Conservation (phyloP, 2,329 filamentous ascomycete genomes). For the Talaromyces atroroseus region DNA sequence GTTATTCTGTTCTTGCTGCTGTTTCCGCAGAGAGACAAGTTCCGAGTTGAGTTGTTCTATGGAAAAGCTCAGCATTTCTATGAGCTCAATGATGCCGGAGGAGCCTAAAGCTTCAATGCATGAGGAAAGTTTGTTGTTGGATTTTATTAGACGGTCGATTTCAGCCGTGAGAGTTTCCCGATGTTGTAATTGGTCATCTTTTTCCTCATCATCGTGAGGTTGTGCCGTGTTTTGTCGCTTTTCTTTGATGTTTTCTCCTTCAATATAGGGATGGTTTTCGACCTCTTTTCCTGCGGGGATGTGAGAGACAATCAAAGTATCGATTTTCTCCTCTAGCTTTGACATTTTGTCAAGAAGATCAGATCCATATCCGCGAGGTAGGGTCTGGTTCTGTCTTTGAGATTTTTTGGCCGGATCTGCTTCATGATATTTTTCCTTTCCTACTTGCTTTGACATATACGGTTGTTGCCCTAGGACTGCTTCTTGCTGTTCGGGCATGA, state of each 20-base stretch:
- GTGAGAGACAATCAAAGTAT: not conserved
- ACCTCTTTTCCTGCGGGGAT: not conserved
- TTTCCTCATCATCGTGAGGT: not conserved
- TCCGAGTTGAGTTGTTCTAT: constrained; percentile 2
- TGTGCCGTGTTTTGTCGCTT: not conserved
- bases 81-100: constrained; percentile 4
- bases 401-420: not conserved
- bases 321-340: constrained; percentile 6
- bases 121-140: constrained; percentile 8
- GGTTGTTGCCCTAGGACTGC: not conserved
- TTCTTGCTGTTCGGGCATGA: not conserved
- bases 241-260: not conserved
- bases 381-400: not conserved
- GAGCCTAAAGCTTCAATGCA: constrained; percentile 1
- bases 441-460: not conserved
- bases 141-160: constrained; percentile 2
- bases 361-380: not conserved
- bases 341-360: constrained; percentile 1
- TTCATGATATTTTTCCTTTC: not conserved
- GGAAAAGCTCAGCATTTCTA: constrained; percentile 1
- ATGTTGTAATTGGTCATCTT: not conserved
- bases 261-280: too few species aligned
- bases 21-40: not conserved
- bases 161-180: not conserved
- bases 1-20: not conserved